Evolutionary conservation across 441 rosid species (phyloP), one percentile per base, ranked within the genome.

Genomic region (Theobroma grandiflorum): DNA sequence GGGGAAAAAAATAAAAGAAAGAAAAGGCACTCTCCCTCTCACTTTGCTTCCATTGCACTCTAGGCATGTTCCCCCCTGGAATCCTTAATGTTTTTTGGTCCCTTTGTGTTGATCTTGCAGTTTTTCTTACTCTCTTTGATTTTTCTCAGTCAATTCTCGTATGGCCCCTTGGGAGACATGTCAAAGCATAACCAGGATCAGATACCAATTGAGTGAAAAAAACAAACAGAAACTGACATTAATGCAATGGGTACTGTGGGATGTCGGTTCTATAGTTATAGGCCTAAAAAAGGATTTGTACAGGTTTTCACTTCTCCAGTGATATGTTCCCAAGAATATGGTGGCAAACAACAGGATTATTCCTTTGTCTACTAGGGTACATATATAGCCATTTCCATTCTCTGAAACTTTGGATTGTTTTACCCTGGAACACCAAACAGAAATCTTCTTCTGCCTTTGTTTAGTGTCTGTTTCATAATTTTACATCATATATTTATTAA

Each of bases 1-100:
- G 31, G 31, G 31, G 31, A 26, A 26, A 26, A 0, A 26, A 26
- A 26, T 26, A 26, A 26, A 26, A 26, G 31, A 26, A 26, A 26
- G 31, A 26, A 26, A 26, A 26, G 31, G 31, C 31, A 35, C 66
- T 55, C 69, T 72, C 67, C n/a, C n/a, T 73, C 61, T 26, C 50
- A 73, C 92, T 86, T 91, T 89, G 87, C 94, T 88, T 91, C 82
- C 50, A 64, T 61, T 72, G 78, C 88, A 91, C 92, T 88, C 94
- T 68, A 76, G 83, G 91, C 82, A 88, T 88, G 86, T 83, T 80
- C 69, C 57, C 77, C 22, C 5, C 57, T 11, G 20, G 75, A 71
- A 43, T 50, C 76, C 33, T 45, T 69, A 53, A 38, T 40, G 75
- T 40, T 80, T 63, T 63, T 8, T 31, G 43, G 76, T 68, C 81